Conservation (phyloP, 2,329 filamentous ascomycete genomes). For the Colletotrichum neosansevieriae region DNA sequence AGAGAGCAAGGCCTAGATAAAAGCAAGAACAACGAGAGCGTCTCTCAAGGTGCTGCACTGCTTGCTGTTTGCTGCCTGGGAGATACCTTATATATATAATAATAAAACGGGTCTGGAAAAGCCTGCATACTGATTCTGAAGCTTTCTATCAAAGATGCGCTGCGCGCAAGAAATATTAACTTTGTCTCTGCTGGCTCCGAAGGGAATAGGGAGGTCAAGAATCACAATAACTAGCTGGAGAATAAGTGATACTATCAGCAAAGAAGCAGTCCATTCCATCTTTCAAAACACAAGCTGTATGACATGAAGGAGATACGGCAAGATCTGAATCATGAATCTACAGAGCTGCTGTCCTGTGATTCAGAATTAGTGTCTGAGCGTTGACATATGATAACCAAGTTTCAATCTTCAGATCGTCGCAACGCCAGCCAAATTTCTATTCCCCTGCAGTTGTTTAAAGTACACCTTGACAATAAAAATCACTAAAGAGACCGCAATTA, state of each 20-base stretch:
- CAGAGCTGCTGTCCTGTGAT: background rate
- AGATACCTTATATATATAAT: background rate
- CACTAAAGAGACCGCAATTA: background rate
- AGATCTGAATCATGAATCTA: background rate
- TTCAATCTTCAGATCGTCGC: background rate
- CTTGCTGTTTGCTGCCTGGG: background rate
- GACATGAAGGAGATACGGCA: background rate
- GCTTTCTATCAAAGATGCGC: background rate
- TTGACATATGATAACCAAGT: background rate
- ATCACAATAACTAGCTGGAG: background rate
- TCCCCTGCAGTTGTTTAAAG: no score
- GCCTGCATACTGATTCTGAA: background rate
- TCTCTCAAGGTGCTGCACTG: background rate
- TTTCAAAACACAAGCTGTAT: background rate
- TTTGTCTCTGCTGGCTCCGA: background rate
- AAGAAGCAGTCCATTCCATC: background rate
- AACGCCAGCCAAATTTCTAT: background rate
- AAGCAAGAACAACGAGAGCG: background rate
- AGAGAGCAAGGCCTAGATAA: background rate
- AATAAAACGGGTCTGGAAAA: background rate
- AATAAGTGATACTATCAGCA: background rate
- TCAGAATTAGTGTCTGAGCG: background rate
- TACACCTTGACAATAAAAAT: background rate
- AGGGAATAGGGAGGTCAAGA: background rate
- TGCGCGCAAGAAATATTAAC: background rate